Evolutionary conservation across 495 filamentous ascomycete species (phyloP), one percentile per base, ranked within the genome.

Genomic region (Penicillium flavigenum): DNA sequence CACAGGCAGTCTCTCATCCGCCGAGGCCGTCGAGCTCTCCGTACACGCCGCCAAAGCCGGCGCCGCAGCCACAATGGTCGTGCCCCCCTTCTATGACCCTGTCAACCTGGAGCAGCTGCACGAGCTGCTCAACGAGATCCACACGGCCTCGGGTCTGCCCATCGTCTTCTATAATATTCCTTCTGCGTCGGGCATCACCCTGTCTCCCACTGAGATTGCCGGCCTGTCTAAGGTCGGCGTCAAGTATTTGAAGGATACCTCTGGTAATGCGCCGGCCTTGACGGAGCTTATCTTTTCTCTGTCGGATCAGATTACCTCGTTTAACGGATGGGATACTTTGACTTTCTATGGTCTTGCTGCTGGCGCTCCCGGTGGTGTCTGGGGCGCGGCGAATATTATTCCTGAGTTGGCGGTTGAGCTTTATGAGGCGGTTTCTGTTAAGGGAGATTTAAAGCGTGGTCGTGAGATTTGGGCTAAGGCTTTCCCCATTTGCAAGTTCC

Each of bases 121-220:
- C 4, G 71, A 70, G 54, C 47, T 74, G 10, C 55, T 76, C 38
- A 32, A n/a, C 2, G 70, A 70, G 45, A 68, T 75, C 16, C 65
- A 68, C 38, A 48, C 27, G 1, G 60, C 56, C 3, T 67, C 64
- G 5, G 47, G 60, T 12, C 58, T 73, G 11, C 72, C 70, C 0
- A 73, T 75, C 29, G 59, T 75, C 50, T 75, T 62, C 59, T 75
- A 75, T 54, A 70, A 75, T 24, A 75, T 75, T 24, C 72, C 72
- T 17, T 51, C 62, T 2, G 72, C 69, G 0, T 57, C 57, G 4
- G 72, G 68, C 0, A 11, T 72, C 29, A 72, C 55, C 7, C 60
- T 75, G 3, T 50, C 58, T 0, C 70, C 70, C 4, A 3, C 22
- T 4, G 60, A 73, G 53, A 63, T 75, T 12, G 72, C 70, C 1